Evolutionary conservation across 2,329 filamentous ascomycete species (phyloP), one percentile per base, ranked within the genome.

Genomic region (Penicillium brasilianum): DNA sequence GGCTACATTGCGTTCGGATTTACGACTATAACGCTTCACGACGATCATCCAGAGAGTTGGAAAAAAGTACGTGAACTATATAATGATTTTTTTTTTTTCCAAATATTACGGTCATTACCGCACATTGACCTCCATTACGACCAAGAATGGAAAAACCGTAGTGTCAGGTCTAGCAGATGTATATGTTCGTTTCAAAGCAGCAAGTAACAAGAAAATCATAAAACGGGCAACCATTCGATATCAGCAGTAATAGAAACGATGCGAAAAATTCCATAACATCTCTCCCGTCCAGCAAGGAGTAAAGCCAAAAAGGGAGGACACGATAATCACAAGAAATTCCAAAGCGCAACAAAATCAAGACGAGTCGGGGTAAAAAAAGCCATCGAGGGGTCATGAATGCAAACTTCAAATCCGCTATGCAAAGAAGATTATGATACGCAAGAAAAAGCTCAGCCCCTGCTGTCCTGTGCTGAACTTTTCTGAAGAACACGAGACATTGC

Each of bases 371-470:
- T 43, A n/a, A 59, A 37, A 34, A 39, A 39, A 53, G 51, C 36
- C 32, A 50, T 37, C 25, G 20, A 6, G 41, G 37, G 34, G 22
- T 36, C 56, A 51, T 44, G 30, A 58, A 50, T 56, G 57, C 46
- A 41, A 34, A 59, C 39, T 41, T 52, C 37, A 34, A 39, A 52
- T 54, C 50, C 56, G 60, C 52, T 59, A 62, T 58, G 60, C 56
- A 59, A 58, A 55, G 25, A 59, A 22, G 18, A 46, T 58, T 22
- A 52, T 52, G 28, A 50, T 50, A 32, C 34, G 20, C 16, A 18
- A 50, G 48, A 34, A 13, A 3, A 46, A 49, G 7, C 14, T 7
- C 48, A 50, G 44, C 44, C 16, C 16, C 7, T n/a, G 44, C 44
- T 48, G 44, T 48, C 14, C 44, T 11, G 44, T n/a, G 44, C 44